Base-by-base conservation (phyloP, 495 filamentous ascomycete genomes). In the Collariella sp. region DNA sequence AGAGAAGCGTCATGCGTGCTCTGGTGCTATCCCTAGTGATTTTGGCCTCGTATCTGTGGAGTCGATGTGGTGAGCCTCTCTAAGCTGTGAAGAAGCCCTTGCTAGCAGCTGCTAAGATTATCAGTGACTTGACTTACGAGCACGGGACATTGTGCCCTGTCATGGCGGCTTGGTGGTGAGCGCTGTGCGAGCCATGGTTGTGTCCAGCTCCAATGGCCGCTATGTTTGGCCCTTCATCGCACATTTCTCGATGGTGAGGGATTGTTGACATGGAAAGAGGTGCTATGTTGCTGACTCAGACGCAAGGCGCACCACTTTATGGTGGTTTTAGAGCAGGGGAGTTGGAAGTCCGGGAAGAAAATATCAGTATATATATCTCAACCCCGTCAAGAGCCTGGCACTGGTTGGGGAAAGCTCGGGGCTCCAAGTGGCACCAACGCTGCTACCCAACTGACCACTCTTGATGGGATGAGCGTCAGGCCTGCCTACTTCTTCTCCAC, bases 1-100 rank as follows among this genome's bases (percentile, higher is more conserved):
- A 68, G 60, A 70, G 60, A 29, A 70, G 56, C 9, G 63, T 60
- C 55, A 70, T 61, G 33, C 66, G 67, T 16, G 67, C 66, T 49
- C 60, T 57, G 2, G 63, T 66, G 38, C 63, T 63, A 52, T 68
- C 56, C 12, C 50, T 48, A 43, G 58, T 60, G 12, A 68, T 55
- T 54, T 67, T 68, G 39, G 63, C 61, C 40, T 67, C 67, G 47
- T 70, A 67, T 23, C 67, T 70, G 9, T 5, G 26, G 9, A 45
- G 7, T 22, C 18, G 36, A 35, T 13, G 7, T 4, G 19, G 53
- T 62, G 40, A 63, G 60, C 50, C 46, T 31, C 42, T 18, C 29
- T 4, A 20, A n/a, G 39, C 13, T 39, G n/a, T 9, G 15, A 29
- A 0, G 29, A 36, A 5, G 3, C 16, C n/a, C 16, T 10, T 6